Conservation (phyloP, 1,284 basidiomycete genomes). For the Apiotrichum gamsii region DNA sequence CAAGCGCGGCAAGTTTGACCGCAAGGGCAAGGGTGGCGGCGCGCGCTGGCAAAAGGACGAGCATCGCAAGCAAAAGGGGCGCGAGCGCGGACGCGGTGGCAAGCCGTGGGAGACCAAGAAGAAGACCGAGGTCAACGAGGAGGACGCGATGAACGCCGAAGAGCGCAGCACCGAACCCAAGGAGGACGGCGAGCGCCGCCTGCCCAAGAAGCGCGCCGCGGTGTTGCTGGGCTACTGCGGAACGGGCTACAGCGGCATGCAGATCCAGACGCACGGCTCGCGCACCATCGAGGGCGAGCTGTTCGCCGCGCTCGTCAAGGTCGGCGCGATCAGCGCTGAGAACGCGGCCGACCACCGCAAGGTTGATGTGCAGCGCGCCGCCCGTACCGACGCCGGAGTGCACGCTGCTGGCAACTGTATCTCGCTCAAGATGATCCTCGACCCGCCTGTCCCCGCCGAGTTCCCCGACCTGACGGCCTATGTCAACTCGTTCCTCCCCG, state of each 20-base stretch:
- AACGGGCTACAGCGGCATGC: conserved; percentile 77
- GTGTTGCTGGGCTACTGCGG: conserved; percentile 53
- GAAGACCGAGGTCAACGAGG: conserved; percentile 5
- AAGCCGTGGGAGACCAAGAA: conserved; percentile 1
- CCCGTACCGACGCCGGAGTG: conserved; percentile 94
- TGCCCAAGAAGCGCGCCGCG: conserved; percentile 55
- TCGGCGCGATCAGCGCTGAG: conserved; percentile 84
- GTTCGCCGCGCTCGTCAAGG: conserved; percentile 79
- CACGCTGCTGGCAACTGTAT: conserved; percentile 89
- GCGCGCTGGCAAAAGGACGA: conserved; percentile 7
- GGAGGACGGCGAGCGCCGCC: conserved; percentile 33
- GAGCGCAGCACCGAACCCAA: not conserved
- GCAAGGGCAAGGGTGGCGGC: not conserved
- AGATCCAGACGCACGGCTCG: conserved; percentile 57
- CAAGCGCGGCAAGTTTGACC: not conserved
- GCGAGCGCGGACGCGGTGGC: not conserved
- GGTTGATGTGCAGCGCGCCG: conserved; percentile 78
- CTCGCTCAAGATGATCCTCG: conserved; percentile 80
- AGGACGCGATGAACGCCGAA: conserved; percentile 5
- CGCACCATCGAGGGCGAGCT: conserved; percentile 87
- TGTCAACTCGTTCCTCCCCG: conserved; percentile 80
- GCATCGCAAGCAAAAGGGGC: conserved; percentile 2
- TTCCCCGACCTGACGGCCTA: conserved; percentile 55
- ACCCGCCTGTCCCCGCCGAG: conserved; percentile 63
- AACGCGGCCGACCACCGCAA: conserved; percentile 89